Evolutionary conservation across 1,284 basidiomycete genomes (phyloP).

Genomic region (Malassezia arunalokei): DNA sequence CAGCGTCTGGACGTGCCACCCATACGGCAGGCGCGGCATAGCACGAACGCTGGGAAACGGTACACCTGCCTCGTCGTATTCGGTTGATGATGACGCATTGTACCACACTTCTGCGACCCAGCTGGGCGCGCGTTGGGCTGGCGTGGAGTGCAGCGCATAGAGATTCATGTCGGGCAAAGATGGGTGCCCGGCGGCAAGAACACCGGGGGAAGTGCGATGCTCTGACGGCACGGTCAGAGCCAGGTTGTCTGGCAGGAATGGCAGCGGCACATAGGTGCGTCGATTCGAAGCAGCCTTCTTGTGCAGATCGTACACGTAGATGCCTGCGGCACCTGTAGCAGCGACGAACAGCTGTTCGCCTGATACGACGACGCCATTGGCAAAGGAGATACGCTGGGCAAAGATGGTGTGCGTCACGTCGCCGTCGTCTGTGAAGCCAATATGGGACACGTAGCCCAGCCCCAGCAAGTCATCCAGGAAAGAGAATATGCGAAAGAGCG

Average conservation of each 20-base stretch:
- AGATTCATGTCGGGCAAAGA: conserved; percentile 5
- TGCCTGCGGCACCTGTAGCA: background rate
- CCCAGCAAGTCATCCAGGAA: conserved; percentile 1
- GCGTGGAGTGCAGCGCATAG: background rate
- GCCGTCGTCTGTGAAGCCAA: background rate
- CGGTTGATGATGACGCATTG: background rate
- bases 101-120: conserved; percentile 9
- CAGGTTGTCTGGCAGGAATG: conserved; percentile 14
- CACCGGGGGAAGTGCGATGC: background rate
- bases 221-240: background rate
- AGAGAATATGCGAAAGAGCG: background rate
- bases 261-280: background rate
- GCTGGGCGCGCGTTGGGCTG: background rate
- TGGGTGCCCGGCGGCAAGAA: conserved; percentile 12
- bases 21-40: background rate
- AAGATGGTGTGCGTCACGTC: background rate
- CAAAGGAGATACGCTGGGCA: background rate
- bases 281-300: background rate
- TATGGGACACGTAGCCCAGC: conserved; percentile 7
- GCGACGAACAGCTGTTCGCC: conserved; percentile 2
- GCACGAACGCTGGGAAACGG: background rate
- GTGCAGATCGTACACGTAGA: background rate
- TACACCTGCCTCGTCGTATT: background rate
- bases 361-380: conserved; percentile 11
- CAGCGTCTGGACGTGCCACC: conserved; percentile 11